These are phyloP conservation scores for Cutaneotrichosporon sp. DNA, from an alignment of 1,284 basidiomycete genomes.

Conservation along the genomic window DNA sequence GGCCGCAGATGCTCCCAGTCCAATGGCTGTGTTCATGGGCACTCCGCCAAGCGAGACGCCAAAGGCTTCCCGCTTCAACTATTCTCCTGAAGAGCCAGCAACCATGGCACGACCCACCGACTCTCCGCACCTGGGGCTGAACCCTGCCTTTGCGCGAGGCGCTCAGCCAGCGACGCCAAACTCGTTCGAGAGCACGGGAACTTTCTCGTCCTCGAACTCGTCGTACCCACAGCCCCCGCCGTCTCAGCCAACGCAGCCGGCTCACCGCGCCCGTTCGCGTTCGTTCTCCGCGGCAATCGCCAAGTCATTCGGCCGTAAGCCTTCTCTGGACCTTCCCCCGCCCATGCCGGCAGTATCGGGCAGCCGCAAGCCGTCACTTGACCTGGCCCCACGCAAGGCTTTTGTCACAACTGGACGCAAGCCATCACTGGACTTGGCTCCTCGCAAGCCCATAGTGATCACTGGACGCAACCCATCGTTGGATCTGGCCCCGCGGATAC, in stretches of 20 bases:
- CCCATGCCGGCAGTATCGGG: neutral
- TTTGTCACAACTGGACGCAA: neutral
- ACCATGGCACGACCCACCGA: neutral
- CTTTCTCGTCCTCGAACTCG: neutral
- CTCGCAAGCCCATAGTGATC: neutral
- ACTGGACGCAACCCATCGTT: neutral
- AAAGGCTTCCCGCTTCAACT: neutral
- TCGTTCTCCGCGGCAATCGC: slow-evolving; percentile 39
- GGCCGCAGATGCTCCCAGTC: neutral
- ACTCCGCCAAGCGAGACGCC: neutral
- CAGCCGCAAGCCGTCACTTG: neutral
- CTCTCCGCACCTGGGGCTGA: neutral
- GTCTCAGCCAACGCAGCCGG: neutral
- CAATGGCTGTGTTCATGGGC: neutral
- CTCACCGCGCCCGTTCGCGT: slow-evolving; percentile 19
- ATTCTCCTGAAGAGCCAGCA: neutral
- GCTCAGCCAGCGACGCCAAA: neutral
- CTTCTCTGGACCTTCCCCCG: slow-evolving; percentile 1
- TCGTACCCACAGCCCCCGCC: neutral
- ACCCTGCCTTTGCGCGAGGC: neutral
- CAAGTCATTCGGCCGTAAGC: slow-evolving; percentile 18
- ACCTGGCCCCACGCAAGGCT: neutral
- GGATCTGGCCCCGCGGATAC: too few species aligned
- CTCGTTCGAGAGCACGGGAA: neutral
- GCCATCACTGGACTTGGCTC: neutral